phyloP scores from a whole-genome alignment of 1,139 yeast species.

The Protomyces pachydermus region DNA sequence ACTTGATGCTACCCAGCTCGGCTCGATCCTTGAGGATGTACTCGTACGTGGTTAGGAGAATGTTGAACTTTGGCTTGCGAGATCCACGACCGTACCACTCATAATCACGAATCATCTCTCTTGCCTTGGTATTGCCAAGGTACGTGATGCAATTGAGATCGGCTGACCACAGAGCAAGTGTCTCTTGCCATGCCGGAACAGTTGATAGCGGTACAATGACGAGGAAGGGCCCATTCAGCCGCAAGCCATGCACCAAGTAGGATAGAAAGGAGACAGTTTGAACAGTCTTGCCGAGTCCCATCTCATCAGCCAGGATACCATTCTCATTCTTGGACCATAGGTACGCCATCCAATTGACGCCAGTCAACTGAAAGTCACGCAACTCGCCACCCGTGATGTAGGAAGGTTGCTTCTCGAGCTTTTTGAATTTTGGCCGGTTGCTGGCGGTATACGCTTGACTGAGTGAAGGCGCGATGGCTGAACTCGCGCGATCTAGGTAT shows the following conservation, averaged over 20 bases:
- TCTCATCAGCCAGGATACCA: constrained; percentile 96
- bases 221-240: constrained; percentile 94
- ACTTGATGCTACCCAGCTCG: constrained; percentile 74
- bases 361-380: constrained; percentile 95
- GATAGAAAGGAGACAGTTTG: constrained; percentile 93
- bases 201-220: constrained; percentile 96
- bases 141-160: constrained; percentile 89
- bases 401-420: constrained; percentile 77
- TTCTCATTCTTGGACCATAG: constrained; percentile 96
- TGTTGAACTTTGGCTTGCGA: constrained; percentile 65
- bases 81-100: constrained; percentile 67
- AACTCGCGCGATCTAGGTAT: constrained; percentile 73
- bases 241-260: constrained; percentile 88
- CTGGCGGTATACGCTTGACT: constrained; percentile 65
- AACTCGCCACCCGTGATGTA: constrained; percentile 88
- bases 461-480: constrained; percentile 76
- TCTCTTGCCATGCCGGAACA: constrained; percentile 98
- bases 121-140: constrained; percentile 84
- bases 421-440: constrained; percentile 78
- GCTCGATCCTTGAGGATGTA: constrained; percentile 81
- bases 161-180: constrained; percentile 96
- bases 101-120: constrained; percentile 73
- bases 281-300: constrained; percentile 98
- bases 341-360: constrained; percentile 99
- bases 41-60: constrained; percentile 87